Base-by-base conservation (phyloP, 768 basidiomycete species). In the Tylopilus sp. region DNA sequence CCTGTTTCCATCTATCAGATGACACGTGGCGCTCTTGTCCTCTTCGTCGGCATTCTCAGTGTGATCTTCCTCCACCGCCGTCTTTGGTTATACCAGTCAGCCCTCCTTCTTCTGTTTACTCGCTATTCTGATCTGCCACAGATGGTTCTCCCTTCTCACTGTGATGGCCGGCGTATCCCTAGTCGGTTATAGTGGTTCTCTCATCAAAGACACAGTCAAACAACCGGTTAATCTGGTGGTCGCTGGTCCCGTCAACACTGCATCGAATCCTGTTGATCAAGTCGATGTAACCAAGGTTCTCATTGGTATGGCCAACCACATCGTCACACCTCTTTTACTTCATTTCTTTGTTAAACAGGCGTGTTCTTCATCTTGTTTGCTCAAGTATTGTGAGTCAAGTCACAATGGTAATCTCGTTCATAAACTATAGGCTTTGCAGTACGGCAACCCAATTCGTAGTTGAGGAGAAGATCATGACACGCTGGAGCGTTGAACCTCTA, bases 1-100 rank as follows among this genome's bases (percentile, higher is more conserved):
- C 95, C 95, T 25, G 97, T 99, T 48, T 94, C 91, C 39, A 92
- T 98, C 60, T 98, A 91, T 75, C 95, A 97, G 70, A 95, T 97
- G 94, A 91, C 86, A 54, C 84, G 88, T 52, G 94, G 95, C 45
- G 88, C 92, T 39, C 83, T 97, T 51, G 92, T 97, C 43, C 79
- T 95, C 48, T 98, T 94, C 71, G 95, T 98, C 53, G 95, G 93
- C 41, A 64, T 90, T 49, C 81, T 98, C 59, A 90, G 87, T 45
- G 94, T 98, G 62, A 67, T 94, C 50, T 98, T 98, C 78, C 83
- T 99, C 52, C 80, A 78, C 44, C 84, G 95, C 57, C 80, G 79
- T 55, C 81, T 95, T 40, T 91, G 84, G 82, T 75, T 90, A 48
- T 95, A 95, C 68, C 94, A 97, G 86, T 91, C 44, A 22, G 69